Evolutionary conservation across 1,139 yeast genomes (phyloP).

Genomic region (Yamadazyma atmosphaerica): DNA sequence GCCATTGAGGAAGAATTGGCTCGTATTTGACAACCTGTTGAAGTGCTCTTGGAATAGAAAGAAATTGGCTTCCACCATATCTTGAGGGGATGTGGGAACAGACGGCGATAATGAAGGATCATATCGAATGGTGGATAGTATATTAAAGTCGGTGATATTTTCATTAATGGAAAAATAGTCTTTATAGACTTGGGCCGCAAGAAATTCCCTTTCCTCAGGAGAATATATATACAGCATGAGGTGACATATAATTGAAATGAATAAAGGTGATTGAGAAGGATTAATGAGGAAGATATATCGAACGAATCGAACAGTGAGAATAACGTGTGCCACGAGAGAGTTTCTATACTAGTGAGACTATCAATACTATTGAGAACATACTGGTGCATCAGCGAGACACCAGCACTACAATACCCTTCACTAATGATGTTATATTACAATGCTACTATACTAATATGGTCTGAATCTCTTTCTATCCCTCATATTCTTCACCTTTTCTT

Average conservation of each 20-base stretch:
- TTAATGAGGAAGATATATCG: no score
- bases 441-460: slow-evolving; percentile 55
- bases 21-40: slow-evolving; percentile 54
- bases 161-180: slow-evolving; percentile 21
- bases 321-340: no score
- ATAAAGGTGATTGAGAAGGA: no score
- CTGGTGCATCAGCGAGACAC: no score
- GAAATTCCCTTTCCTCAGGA: slow-evolving; percentile 2
- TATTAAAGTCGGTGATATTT: slow-evolving; percentile 37
- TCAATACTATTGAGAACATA: no score
- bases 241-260: background rate
- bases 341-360: no score
- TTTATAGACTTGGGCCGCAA: slow-evolving; percentile 10
- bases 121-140: slow-evolving; percentile 70
- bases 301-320: no score
- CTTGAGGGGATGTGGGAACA: slow-evolving; percentile 25
- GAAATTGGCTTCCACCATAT: slow-evolving; percentile 41
- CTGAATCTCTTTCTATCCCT: slow-evolving; percentile 79
- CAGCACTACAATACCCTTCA: no score
- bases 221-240: background rate
- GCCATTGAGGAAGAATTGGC: slow-evolving; percentile 47
- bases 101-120: slow-evolving; percentile 53
- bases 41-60: slow-evolving; percentile 67
- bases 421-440: slow-evolving; percentile 2
- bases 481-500: slow-evolving; percentile 76